Percentiles rank a stretch among this genome's conserved stretches.
These are phyloP conservation scores for Pleurotus pulmonarius DNA, from an alignment of 768 basidiomycete species.

Conservation along the genomic window DNA sequence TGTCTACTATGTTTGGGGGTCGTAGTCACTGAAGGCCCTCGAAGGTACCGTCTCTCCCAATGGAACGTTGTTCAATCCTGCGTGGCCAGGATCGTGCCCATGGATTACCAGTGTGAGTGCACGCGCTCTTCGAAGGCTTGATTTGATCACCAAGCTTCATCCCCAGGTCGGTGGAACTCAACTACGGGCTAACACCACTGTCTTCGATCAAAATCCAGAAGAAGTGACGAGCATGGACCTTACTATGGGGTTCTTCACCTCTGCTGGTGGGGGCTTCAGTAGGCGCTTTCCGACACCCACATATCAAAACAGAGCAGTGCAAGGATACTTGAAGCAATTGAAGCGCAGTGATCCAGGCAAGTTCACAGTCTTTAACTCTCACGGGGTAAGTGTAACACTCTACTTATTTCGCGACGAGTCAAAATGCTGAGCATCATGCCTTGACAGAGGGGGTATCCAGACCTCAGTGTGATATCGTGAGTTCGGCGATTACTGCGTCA, in stretches of 20 bases:
- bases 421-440: neutral
- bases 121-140: neutral
- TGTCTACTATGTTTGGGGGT: neutral
- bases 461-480: conserved; percentile 33
- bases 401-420: neutral
- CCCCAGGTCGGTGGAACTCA: conserved; percentile 38
- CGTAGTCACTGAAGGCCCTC: neutral
- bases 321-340: conserved; percentile 28
- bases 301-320: conserved; percentile 34
- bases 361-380: conserved; percentile 19
- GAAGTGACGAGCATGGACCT: conserved; percentile 26
- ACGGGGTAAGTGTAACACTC: conserved; percentile 24
- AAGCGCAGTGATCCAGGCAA: conserved; percentile 21
- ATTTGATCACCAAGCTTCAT: neutral
- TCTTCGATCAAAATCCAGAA: conserved; percentile 20
- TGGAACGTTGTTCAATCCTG: conserved; percentile 38
- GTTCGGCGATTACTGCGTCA: conserved; percentile 12
- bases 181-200: conserved; percentile 29
- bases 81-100: conserved; percentile 42
- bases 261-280: conserved; percentile 31
- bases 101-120: conserved; percentile 28
- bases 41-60: conserved; percentile 28
- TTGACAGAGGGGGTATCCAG: conserved; percentile 27
- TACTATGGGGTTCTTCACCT: conserved; percentile 29
- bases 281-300: conserved; percentile 34